Conservation (phyloP, 2,329 filamentous ascomycete species). For the Aphanocladium album region DNA sequence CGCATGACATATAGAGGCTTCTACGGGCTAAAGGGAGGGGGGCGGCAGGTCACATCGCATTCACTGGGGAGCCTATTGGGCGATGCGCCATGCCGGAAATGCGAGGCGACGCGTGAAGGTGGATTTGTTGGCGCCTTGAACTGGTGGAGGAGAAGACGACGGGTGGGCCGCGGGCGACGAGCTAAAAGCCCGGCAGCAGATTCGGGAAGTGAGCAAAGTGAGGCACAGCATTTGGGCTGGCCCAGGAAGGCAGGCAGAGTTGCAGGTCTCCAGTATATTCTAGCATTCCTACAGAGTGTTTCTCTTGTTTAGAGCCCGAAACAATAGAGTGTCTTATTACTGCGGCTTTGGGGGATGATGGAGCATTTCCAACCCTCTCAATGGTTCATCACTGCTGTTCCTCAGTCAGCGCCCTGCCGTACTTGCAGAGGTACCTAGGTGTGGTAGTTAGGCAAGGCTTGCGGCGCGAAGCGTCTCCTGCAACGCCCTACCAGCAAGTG, state of each 20-base stretch:
- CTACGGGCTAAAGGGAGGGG: background rate
- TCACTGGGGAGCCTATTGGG: background rate
- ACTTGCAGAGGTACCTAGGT: no score
- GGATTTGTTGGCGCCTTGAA: background rate
- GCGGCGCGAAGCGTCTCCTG: background rate
- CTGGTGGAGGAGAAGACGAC: background rate
- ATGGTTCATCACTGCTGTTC: background rate
- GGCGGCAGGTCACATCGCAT: background rate
- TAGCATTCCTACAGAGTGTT: background rate
- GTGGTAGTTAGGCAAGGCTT: no score
- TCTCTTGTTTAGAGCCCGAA: no score
- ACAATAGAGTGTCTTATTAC: no score
- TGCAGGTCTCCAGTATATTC: background rate
- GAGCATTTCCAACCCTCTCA: background rate
- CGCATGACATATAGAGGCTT: background rate
- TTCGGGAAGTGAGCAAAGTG: constrained; percentile 13
- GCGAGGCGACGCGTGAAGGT: background rate
- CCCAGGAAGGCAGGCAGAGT: background rate
- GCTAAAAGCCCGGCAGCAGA: constrained; percentile 16
- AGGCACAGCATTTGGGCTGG: background rate
- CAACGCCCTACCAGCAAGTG: background rate
- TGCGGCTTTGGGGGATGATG: background rate
- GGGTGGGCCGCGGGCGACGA: background rate
- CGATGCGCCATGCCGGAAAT: background rate
- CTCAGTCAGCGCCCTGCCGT: background rate